Conservation (phyloP, 2,329 filamentous ascomycete genomes). For the Colletotrichum liaoningense region DNA sequence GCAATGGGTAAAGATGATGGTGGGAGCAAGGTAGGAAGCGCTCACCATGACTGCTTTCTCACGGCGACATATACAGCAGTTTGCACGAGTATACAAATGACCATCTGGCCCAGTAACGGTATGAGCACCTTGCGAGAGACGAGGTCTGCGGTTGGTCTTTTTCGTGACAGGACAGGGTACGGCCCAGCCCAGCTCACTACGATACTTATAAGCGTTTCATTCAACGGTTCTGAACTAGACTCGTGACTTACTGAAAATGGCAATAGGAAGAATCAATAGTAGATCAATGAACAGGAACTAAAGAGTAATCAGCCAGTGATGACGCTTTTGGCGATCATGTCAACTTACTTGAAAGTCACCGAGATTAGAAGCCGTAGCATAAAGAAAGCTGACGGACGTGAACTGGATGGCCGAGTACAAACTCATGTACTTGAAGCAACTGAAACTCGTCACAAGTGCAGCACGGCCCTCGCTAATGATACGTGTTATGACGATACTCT, state of each 20-base stretch:
- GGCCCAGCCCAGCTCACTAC: constrained; percentile 94
- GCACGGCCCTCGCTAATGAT: constrained; percentile 83
- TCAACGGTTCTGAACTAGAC: constrained; percentile 20
- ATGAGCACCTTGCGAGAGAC: constrained; percentile 93
- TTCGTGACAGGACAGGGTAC: constrained; percentile 79
- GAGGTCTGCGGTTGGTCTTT: constrained; percentile 90
- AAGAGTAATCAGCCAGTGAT: not conserved
- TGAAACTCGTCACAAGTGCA: constrained; percentile 97
- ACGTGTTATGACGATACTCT: not conserved
- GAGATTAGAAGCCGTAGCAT: constrained; percentile 91
- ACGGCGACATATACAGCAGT: constrained; percentile 79
- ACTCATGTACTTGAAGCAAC: constrained; percentile 99
- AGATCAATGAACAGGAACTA: constrained; percentile 95
- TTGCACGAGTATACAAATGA: constrained; percentile 83
- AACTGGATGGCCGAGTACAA: constrained; percentile 99
- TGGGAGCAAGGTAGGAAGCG: constrained; percentile 8
- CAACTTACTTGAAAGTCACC: constrained; percentile 85
- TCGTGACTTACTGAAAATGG: constrained; percentile 81
- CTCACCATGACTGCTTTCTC: constrained; percentile 81
- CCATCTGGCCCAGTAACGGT: constrained; percentile 89
- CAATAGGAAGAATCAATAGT: constrained; percentile 91
- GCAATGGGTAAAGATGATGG: not conserved
- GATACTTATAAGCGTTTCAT: not conserved
- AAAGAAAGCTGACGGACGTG: constrained; percentile 95
- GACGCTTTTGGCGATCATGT: not conserved